Conservation (phyloP, 2,329 filamentous ascomycete species). For the Ophiocordyceps sinensis region DNA sequence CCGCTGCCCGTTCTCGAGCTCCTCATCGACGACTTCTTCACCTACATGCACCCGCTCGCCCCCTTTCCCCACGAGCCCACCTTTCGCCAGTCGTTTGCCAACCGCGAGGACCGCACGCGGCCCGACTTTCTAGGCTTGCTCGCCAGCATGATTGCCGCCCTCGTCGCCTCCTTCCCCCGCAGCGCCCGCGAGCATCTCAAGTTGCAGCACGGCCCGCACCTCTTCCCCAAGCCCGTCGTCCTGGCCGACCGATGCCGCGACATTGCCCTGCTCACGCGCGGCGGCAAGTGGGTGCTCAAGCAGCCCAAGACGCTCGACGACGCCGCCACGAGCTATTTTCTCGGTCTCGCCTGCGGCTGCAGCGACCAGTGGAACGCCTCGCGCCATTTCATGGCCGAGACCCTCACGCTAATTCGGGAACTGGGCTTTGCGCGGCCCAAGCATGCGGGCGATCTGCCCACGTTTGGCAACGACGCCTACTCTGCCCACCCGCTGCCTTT, state of each 20-base stretch:
- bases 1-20: slow-evolving; percentile 53
- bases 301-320: slow-evolving; percentile 35
- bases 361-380: slow-evolving; percentile 53
- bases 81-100: slow-evolving; percentile 54
- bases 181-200: slow-evolving; percentile 58
- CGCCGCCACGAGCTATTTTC: slow-evolving; percentile 61
- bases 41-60: slow-evolving; percentile 62
- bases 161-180: slow-evolving; percentile 66
- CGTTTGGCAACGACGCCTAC: slow-evolving; percentile 24
- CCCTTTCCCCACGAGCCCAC: slow-evolving; percentile 70
- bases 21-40: slow-evolving; percentile 71
- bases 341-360: slow-evolving; percentile 52
- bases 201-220: slow-evolving; percentile 42
- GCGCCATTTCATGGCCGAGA: slow-evolving; percentile 59
- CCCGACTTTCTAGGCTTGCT: slow-evolving; percentile 56
- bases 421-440: slow-evolving; percentile 48
- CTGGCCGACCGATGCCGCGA: slow-evolving; percentile 58
- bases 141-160: slow-evolving; percentile 56
- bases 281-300: slow-evolving; percentile 33
- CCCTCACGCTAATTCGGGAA: slow-evolving; percentile 52
- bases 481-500: slow-evolving; percentile 32
- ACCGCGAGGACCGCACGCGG: slow-evolving; percentile 50
- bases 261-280: slow-evolving; percentile 53
- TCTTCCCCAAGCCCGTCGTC: slow-evolving; percentile 54
- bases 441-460: slow-evolving; percentile 22